phyloP scores from a whole-genome alignment of 805 yeast genomes.

The Candida chilensis region DNA sequence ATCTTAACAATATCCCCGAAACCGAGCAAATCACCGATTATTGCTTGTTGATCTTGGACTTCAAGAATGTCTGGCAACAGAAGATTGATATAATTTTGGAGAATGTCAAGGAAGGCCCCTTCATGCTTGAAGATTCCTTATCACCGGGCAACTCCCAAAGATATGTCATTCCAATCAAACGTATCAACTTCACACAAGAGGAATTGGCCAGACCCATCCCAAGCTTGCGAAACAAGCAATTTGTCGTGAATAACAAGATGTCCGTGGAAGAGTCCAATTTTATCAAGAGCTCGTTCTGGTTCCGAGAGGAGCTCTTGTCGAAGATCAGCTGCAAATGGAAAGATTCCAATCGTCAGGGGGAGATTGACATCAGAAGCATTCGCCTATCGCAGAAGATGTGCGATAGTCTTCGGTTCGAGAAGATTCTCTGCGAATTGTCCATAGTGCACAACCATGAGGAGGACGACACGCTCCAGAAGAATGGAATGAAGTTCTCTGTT shows the following conservation, averaged over 20 bases:
- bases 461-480: slow-evolving; percentile 5
- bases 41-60: slow-evolving; percentile 61
- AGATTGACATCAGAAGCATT: slow-evolving; percentile 57
- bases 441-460: slow-evolving; percentile 8
- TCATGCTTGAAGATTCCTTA: slow-evolving; percentile 18
- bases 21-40: slow-evolving; percentile 38
- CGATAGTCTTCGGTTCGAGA: slow-evolving; percentile 39
- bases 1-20: slow-evolving; percentile 9
- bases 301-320: slow-evolving; percentile 54
- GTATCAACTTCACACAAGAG: slow-evolving; percentile 34
- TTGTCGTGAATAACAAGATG: slow-evolving; percentile 45
- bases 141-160: slow-evolving; percentile 31
- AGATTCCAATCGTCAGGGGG: slow-evolving; percentile 34
- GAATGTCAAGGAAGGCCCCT: slow-evolving; percentile 6
- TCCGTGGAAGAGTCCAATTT: slow-evolving; percentile 46
- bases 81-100: slow-evolving; percentile 23
- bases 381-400: slow-evolving; percentile 56
- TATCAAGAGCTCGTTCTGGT: slow-evolving; percentile 72
- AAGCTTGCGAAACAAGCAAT: slow-evolving; percentile 61
- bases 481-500: slow-evolving; percentile 20
- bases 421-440: slow-evolving; percentile 30
- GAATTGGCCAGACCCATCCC: slow-evolving; percentile 54
- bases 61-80: slow-evolving; percentile 76
- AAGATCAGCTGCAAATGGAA: slow-evolving; percentile 63
- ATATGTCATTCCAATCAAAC: slow-evolving; percentile 59